Percentiles rank a stretch among this genome's conserved stretches.
Conservation (phyloP, 75 land plant genomes). For the Pinus albicaulis region DNA sequence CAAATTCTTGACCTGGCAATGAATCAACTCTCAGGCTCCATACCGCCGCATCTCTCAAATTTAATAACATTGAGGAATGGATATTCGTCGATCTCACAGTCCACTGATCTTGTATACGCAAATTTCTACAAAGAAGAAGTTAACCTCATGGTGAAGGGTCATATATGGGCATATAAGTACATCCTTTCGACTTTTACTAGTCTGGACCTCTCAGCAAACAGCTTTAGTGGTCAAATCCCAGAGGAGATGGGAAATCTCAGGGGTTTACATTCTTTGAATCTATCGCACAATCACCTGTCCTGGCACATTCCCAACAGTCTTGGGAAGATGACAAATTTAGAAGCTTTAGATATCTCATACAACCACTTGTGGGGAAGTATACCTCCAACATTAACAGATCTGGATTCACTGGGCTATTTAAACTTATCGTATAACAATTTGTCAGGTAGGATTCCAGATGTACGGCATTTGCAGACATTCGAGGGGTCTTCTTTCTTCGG, state of each 20-base stretch:
- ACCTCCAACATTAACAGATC: neutral
- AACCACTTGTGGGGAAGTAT: slow-evolving; percentile 11
- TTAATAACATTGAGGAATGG: neutral
- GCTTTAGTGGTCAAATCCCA: slow-evolving; percentile 12
- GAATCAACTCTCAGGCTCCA: neutral
- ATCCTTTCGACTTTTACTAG: neutral
- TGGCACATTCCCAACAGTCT: neutral
- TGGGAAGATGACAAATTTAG: neutral
- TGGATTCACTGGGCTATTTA: slow-evolving; percentile 1
- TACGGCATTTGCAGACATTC: neutral
- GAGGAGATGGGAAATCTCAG: neutral
- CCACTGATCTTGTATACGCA: neutral
- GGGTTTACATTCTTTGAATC: neutral
- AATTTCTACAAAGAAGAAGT: neutral
- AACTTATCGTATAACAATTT: slow-evolving; percentile 11
- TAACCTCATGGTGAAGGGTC: neutral
- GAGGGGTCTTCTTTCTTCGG: slow-evolving; percentile 1
- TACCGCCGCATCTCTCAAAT: neutral
- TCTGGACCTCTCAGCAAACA: slow-evolving; percentile 8
- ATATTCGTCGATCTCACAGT: neutral
- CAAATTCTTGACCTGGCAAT: slow-evolving; percentile 4
- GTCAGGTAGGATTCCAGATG: slow-evolving; percentile 6
- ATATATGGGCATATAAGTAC: neutral
- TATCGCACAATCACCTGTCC: slow-evolving; percentile 5
- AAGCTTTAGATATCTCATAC: slow-evolving; percentile 8